Percentiles rank a stretch among this genome's conserved stretches.
Evolutionary conservation across 139 green algal species (phyloP).

Genomic region (Chlorella sp.): DNA sequence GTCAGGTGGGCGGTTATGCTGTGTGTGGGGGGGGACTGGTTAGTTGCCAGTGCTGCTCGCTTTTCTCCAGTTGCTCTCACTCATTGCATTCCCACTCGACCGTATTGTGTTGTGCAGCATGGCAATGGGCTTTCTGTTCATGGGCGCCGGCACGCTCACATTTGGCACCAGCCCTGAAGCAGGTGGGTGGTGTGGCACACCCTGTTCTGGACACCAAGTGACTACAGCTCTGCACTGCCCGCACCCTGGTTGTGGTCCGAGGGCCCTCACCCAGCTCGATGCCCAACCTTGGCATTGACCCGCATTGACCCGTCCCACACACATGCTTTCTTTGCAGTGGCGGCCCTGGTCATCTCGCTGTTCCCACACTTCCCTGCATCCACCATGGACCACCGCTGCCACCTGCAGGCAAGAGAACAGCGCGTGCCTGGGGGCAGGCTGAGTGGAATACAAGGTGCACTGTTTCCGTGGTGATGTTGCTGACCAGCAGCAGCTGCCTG

Average conservation of each 20-base stretch:
- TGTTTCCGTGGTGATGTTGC: neutral
- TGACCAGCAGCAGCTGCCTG: neutral
- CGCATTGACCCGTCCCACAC: no score
- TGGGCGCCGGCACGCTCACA: slow-evolving; percentile 80
- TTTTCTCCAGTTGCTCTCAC: no score
- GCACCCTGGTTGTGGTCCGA: no score
- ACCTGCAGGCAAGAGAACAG: slow-evolving; percentile 76
- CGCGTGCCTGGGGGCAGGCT: no score
- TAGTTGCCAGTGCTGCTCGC: neutral
- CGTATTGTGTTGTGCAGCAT: slow-evolving; percentile 57
- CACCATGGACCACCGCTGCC: slow-evolving; percentile 88
- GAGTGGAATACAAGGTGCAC: no score
- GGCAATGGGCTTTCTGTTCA: slow-evolving; percentile 93
- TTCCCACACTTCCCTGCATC: slow-evolving; percentile 84
- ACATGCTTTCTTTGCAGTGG: no score
- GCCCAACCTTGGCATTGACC: no score
- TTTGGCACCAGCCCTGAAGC: slow-evolving; percentile 77
- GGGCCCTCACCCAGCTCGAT: no score
- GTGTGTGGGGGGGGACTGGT: no score
- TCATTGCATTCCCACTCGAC: no score
- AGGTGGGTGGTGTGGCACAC: neutral
- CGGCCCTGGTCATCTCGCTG: slow-evolving; percentile 89
- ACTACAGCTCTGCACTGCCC: no score
- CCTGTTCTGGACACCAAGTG: no score
- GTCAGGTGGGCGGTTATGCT: slow-evolving; percentile 48